A percentile compares a stretch with the other conserved stretches of the same genome.
Evolutionary conservation across 202 grass and related monocot species (phyloP).

Genomic region (Tripidium arundinaceum): DNA sequence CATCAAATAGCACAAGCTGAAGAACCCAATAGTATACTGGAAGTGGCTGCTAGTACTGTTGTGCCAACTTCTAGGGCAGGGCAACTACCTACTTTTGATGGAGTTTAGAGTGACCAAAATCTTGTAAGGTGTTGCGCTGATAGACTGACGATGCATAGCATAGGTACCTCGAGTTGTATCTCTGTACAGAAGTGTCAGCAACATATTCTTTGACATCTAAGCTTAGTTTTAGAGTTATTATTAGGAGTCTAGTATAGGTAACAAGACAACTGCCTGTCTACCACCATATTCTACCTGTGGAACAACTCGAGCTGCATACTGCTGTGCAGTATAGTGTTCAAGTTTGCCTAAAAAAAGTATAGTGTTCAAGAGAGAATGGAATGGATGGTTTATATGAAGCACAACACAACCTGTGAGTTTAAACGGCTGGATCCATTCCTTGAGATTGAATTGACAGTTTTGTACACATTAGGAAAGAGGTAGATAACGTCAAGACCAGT

Average conservation of each 20-base stretch:
- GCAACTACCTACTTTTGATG: constrained; percentile 22
- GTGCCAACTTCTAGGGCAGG: constrained; percentile 25
- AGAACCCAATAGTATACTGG: constrained; percentile 29
- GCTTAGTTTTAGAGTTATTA: constrained; percentile 7
- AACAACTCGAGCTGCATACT: constrained; percentile 2
- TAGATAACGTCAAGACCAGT: constrained; percentile 16
- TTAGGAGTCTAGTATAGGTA: not conserved
- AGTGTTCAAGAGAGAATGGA: not conserved
- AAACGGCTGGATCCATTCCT: constrained; percentile 1
- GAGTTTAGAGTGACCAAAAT: constrained; percentile 30
- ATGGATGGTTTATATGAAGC: not conserved
- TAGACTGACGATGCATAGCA: not conserved
- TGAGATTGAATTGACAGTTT: constrained; percentile 10
- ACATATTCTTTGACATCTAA: constrained; percentile 21
- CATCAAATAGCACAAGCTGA: constrained; percentile 41
- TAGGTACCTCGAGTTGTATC: not conserved
- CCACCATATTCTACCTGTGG: not conserved
- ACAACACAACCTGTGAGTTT: not conserved
- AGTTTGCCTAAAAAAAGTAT: no score
- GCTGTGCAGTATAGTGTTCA: not conserved
- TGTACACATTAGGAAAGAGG: constrained; percentile 11
- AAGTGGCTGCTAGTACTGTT: constrained; percentile 35
- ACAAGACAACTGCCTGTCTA: not conserved
- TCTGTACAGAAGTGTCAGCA: not conserved
- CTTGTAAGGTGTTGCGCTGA: constrained; percentile 15